Conservation (phyloP, 75 land plant species). For the Pinus taeda region DNA sequence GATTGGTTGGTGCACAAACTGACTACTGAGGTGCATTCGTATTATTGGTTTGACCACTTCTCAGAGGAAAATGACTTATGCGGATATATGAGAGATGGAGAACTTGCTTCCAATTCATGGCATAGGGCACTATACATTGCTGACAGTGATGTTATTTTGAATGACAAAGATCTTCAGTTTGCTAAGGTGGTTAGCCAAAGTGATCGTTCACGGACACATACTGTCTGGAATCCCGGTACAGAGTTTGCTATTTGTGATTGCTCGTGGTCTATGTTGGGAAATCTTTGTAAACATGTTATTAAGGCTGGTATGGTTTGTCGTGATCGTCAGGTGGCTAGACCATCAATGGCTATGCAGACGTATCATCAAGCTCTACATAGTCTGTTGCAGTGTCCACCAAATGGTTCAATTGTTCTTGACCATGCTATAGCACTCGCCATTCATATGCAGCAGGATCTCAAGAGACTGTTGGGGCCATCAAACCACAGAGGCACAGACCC, state of each 20-base stretch:
- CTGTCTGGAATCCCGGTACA: conserved; percentile 61
- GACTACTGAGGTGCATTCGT: conserved; percentile 11
- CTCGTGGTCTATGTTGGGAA: conserved; percentile 59
- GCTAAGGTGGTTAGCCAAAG: conserved; percentile 48
- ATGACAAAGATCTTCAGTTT: conserved; percentile 18
- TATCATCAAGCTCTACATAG: conserved; percentile 37
- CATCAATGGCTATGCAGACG: conserved; percentile 36
- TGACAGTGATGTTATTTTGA: conserved; percentile 40
- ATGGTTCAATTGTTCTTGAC: conserved; percentile 66
- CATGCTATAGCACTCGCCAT: conserved; percentile 60
- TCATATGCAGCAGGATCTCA: conserved; percentile 33
- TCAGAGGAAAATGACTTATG: conserved; percentile 4
- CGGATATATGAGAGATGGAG: conserved; percentile 1
- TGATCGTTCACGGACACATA: conserved; percentile 20
- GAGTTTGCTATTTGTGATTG: conserved; percentile 72
- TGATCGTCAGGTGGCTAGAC: conserved; percentile 19
- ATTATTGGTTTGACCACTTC: conserved; percentile 19
- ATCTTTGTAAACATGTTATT: conserved; percentile 66
- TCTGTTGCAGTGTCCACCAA: conserved; percentile 36
- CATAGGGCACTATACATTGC: conserved; percentile 7
- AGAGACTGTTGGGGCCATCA: conserved; percentile 13
- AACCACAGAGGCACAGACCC: background rate
- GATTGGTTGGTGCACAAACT: conserved; percentile 23
- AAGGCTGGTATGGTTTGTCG: conserved; percentile 43
- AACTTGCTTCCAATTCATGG: conserved; percentile 53